Base-by-base conservation (phyloP, 176 grass and related monocot species). In the Oryza brachyantha region DNA sequence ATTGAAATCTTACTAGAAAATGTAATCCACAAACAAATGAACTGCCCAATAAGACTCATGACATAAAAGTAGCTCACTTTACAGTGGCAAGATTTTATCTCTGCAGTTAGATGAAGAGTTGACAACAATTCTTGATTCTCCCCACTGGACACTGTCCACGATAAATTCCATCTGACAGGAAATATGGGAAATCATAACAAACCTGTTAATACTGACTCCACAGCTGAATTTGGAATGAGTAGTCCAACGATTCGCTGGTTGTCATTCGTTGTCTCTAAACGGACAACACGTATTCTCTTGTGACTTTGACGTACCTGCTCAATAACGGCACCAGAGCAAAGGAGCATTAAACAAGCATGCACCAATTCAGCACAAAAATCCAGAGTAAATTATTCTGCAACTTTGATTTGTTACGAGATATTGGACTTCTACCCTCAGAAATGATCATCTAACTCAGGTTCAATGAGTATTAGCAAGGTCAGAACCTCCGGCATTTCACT, bases 191-290 rank as follows among this genome's bases (percentile, higher is more conserved):
- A 74, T 39, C 32, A 70, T 36, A 88, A 87, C 75, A 77, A 77
- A 92, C 96, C 96, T 99, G 86, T 78, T 84, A 96, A 82, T 80
- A 96, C 96, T 29, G 90, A 82, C 62, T 99, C 92, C 78, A 99
- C 90, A 63, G 96, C 96, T 74, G 70, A 91, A 87, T 93, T 99
- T 34, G 92, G 92, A 83, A 99, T 89, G 62, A 93, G 82, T 58
- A 99, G 79, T 5, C 96, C 96, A 57, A 99, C 90, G 1, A 96
- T 84, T 8, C 88, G 80, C 72, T 89, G 80, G 66, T 61, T 85
- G 36, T 96, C 88, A 46, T 79, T 90, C 11, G 88, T 95, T 17
- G 96, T 96, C 55, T 79, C 96, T 74, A 99, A 70, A 81, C 90
- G 92, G 26, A 99, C 90, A 26, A 99, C 92, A 46, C 92, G 88